Percentiles rank a stretch among this genome's conserved stretches.
Conservation (phyloP, 306 rosid genomes). For the Urtica urens region DNA sequence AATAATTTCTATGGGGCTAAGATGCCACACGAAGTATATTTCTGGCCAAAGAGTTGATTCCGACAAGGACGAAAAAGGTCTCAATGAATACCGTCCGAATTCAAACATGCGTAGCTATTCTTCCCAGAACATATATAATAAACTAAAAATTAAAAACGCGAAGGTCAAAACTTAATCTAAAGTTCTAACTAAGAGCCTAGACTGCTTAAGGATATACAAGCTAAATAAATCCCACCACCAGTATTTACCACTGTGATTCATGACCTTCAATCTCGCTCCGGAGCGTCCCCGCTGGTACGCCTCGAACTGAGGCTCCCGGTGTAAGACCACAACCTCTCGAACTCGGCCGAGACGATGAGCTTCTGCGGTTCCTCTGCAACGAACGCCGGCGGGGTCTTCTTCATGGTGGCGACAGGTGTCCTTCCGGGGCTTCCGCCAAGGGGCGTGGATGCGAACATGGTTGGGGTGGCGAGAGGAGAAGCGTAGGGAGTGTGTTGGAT, state of each 20-base stretch:
- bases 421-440: constrained; percentile 56
- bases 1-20: no score
- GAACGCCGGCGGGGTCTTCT: constrained; percentile 27
- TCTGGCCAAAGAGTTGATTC: no score
- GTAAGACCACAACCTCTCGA: constrained; percentile 68
- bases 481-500: constrained; percentile 71
- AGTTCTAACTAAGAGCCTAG: no score
- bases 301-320: constrained; percentile 64
- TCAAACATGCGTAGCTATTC: no score
- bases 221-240: constrained; percentile 10
- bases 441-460: constrained; percentile 71
- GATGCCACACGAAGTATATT: no score
- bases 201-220: constrained; percentile 41
- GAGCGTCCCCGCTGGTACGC: constrained; percentile 61
- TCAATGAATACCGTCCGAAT: no score
- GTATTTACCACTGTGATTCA: constrained; percentile 3
- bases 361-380: constrained; percentile 28
- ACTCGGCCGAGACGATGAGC: constrained; percentile 33
- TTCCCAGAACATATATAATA: no score
- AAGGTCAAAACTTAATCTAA: constrained; percentile 24
- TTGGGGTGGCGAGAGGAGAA: constrained; percentile 78
- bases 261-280: constrained; percentile 48
- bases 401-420: constrained; percentile 26
- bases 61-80: no score
- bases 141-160: constrained; percentile 4